These are phyloP conservation scores for Chalciporus sphaerocephalus DNA, from an alignment of 768 basidiomycete genomes.

Conservation along the genomic window DNA sequence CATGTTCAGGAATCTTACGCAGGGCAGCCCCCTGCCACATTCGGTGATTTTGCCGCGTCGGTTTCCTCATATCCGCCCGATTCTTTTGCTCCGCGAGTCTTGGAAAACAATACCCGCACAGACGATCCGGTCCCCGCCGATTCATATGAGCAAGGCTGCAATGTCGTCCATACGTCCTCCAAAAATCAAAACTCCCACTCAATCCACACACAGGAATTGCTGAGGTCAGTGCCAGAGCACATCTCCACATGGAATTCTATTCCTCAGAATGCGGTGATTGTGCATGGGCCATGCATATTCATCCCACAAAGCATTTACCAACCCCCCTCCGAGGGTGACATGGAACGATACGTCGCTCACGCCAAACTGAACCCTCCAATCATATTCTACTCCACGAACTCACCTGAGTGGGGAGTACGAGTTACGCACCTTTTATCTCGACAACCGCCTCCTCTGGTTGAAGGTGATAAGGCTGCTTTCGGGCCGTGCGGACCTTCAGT, in stretches of 20 bases:
- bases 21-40: no score
- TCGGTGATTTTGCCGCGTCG: no score
- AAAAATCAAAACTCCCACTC: no score
- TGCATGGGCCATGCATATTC: constrained; percentile 39
- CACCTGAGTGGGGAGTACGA: constrained; percentile 55
- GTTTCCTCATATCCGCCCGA: no score
- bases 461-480: constrained; percentile 59
- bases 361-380: constrained; percentile 56
- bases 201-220: neutral
- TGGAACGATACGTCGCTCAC: constrained; percentile 65
- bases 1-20: no score
- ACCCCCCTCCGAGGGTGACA: constrained; percentile 67
- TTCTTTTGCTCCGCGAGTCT: no score
- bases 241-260: constrained; percentile 1
- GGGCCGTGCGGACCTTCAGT: constrained; percentile 65
- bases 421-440: constrained; percentile 55
- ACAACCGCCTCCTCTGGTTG: constrained; percentile 45
- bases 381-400: constrained; percentile 49
- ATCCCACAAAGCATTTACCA: constrained; percentile 66
- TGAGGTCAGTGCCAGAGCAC: neutral
- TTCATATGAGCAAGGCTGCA: no score
- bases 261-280: constrained; percentile 11
- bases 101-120: no score
- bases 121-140: no score
- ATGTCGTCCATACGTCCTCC: no score